Base-by-base conservation (phyloP, 1,284 basidiomycete species). In the Austroboletus niveus region DNA sequence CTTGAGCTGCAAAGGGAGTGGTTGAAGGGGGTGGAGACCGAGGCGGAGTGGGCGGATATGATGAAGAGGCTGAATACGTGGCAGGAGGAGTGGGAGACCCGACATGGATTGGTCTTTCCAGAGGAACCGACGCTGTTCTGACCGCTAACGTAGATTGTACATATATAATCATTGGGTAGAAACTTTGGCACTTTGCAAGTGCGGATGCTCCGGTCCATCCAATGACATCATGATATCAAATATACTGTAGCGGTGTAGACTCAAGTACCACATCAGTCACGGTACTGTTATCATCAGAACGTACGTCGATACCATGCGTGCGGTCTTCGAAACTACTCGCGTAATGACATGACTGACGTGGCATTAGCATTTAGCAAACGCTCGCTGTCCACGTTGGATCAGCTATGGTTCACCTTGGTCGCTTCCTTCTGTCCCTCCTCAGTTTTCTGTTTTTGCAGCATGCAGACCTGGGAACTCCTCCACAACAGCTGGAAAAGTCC, bases 11-110 rank as follows among this genome's bases (percentile, higher is more conserved):
- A 71, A 47, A 47, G 50, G 31, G 41, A 57, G 42, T 77, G 75
- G 75, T 51, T 77, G 20, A 56, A 61, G 1, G 73, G 69, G 5
- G 68, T 73, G 5, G 58, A 58, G 55, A 73, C 67, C 8, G 75
- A 74, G 53, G 69, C 69, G 3, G 68, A 79, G 49, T 82, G 81
- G 80, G 74, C 71, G 4, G 69, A 72, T 27, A 53, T 82, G 51
- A 76, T 82, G 75, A 30, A 54, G 32, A 68, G 74, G 42, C 60
- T 82, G 35, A 71, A 73, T 42, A 62, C 63, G 46, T 82, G 79
- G 78, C 74, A 81, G 58, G 54, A 64, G 35, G 58, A 69, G 9
- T 76, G 75, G 71, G 78, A 80, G 61, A 56, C 59, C 2, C 45
- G 49, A 22, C 54, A 64, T 40, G 62, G 64, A 11, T 35, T 61